Conservation (phyloP, 108 stramenopile species). For the Cylindrotheca closterium region DNA sequence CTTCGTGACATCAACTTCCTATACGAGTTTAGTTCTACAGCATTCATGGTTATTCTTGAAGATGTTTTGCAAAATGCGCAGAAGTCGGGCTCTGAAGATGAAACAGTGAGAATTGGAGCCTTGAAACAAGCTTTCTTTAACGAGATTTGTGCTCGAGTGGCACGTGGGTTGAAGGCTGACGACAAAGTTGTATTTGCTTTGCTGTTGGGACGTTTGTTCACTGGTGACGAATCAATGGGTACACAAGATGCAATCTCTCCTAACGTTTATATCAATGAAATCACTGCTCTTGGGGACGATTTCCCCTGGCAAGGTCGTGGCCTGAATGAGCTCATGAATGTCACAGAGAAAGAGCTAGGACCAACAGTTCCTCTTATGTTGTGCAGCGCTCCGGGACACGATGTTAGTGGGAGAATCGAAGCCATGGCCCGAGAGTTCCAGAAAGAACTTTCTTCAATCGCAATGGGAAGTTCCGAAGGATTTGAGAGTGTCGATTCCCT, state of each 20-base stretch:
- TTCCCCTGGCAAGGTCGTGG: slow-evolving; percentile 94
- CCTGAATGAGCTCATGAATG: slow-evolving; percentile 71
- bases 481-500: slow-evolving; percentile 84
- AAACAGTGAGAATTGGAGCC: slow-evolving; percentile 47
- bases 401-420: slow-evolving; percentile 95
- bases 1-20: slow-evolving; percentile 75
- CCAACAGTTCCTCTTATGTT: slow-evolving; percentile 79
- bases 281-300: slow-evolving; percentile 54
- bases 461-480: slow-evolving; percentile 96
- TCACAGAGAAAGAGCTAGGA: slow-evolving; percentile 75
- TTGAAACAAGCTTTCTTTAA: slow-evolving; percentile 71
- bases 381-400: slow-evolving; percentile 94
- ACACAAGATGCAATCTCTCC: slow-evolving; percentile 25
- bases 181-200: slow-evolving; percentile 94
- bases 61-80: slow-evolving; percentile 54
- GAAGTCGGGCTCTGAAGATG: slow-evolving; percentile 14
- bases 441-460: slow-evolving; percentile 81
- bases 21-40: slow-evolving; percentile 81
- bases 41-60: slow-evolving; percentile 84
- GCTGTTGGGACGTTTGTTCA: slow-evolving; percentile 77
- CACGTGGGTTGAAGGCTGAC: slow-evolving; percentile 80
- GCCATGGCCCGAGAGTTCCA: slow-evolving; percentile 76
- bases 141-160: slow-evolving; percentile 87
- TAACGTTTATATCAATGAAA: slow-evolving; percentile 57
- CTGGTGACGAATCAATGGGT: slow-evolving; percentile 46